A percentile compares a stretch with the other conserved stretches of the same genome.
Evolutionary conservation across 1,139 yeast species (phyloP).

Genomic region (Entelexis sorbosivorans): DNA sequence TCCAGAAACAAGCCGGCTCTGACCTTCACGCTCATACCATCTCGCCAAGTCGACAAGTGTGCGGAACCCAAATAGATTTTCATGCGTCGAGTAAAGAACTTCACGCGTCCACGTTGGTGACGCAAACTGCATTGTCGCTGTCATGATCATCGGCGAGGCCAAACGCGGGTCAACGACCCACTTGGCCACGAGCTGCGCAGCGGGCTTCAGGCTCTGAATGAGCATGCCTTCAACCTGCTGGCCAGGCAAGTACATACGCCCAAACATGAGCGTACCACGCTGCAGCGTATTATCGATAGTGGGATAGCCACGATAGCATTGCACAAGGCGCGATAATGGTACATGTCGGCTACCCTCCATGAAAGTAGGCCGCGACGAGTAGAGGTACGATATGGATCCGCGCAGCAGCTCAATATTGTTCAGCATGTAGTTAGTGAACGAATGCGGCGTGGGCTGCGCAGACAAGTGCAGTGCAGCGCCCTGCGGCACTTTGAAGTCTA

Average conservation of each 20-base stretch:
- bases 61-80: slow-evolving; percentile 73
- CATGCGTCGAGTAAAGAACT: slow-evolving; percentile 76
- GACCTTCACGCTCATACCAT: slow-evolving; percentile 27
- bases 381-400: slow-evolving; percentile 77
- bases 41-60: slow-evolving; percentile 58
- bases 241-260: slow-evolving; percentile 82
- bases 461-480: slow-evolving; percentile 60
- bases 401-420: slow-evolving; percentile 54
- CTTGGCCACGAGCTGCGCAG: slow-evolving; percentile 57
- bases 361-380: slow-evolving; percentile 50
- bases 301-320: slow-evolving; percentile 64
- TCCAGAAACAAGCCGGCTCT: slow-evolving; percentile 55
- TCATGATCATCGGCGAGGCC: slow-evolving; percentile 47
- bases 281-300: slow-evolving; percentile 22
- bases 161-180: slow-evolving; percentile 64
- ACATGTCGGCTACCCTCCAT: slow-evolving; percentile 45
- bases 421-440: slow-evolving; percentile 66
- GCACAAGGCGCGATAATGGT: slow-evolving; percentile 59
- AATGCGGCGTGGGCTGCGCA: slow-evolving; percentile 57
- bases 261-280: slow-evolving; percentile 42
- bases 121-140: slow-evolving; percentile 62
- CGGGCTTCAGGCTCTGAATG: slow-evolving; percentile 50
- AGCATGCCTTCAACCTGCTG: slow-evolving; percentile 82
- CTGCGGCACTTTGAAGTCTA: slow-evolving; percentile 65
- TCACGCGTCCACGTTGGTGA: slow-evolving; percentile 61